Evolutionary conservation across 305 asterid genomes (phyloP), one percentile per base, ranked within the genome.

Genomic region (Fraxinus angustifolia): DNA sequence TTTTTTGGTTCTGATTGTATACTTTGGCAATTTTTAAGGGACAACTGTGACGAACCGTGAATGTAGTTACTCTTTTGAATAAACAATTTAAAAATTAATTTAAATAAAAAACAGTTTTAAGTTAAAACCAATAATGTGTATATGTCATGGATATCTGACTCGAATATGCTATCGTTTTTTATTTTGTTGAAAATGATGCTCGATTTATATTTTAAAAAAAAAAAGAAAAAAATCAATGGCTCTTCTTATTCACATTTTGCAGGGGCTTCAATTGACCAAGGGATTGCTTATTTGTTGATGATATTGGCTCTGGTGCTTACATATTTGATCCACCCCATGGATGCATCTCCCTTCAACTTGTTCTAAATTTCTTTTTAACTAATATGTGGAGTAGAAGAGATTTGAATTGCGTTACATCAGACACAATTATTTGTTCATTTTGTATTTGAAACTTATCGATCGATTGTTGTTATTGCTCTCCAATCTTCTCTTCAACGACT

Each of bases 261-360:
- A 89, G 91, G 91, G 14, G 53, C 85, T 34, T 85, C 90, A 2
- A 78, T 87, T 38, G 91, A 88, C 78, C 91, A 87, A 78, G 93
- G 91, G 19, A 84, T 90, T 79, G 89, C 89, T 1, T 88, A 87
- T 50, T 56, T 84, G 80, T 84, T 88, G 5, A 90, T 90, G 93
- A 14, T 83, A 38, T 72, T 82, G 53, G 91, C 92, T 68, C 62
- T 89, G 60, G 85, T 74, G 34, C 84, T 87, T 21, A 85, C 90
- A 1, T 90, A 90, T 67, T 82, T 88, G 28, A 90, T 90, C 72
- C 93, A 90, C 26, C 80, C 76, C 31, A 40, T 78, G 72, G 82
- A 78, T 73, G 84, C 86, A 56, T 79, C 82, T 82, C 33, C 86
- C 60, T 75, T 30, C 83, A 78, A 28, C 28, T 76, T 82, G 11